These are phyloP conservation scores for Calocybe indica DNA, from an alignment of 768 basidiomycete species.

Conservation along the genomic window DNA sequence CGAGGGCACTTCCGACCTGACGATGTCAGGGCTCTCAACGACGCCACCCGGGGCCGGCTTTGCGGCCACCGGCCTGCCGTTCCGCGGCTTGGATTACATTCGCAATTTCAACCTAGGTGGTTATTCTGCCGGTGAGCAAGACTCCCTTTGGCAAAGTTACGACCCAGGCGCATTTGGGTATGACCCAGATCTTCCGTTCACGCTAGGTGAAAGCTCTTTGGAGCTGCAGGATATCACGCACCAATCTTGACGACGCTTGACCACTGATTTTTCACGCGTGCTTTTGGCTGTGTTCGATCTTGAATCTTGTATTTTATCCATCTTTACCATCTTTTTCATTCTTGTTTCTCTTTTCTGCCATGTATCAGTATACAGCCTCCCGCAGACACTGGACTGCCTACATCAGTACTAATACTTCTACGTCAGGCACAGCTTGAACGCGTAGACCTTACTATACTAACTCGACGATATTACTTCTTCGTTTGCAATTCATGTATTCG, in stretches of 20 bases:
- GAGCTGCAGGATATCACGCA: slow-evolving; percentile 30
- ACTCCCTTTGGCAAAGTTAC: slow-evolving; percentile 56
- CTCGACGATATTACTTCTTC: too few species aligned
- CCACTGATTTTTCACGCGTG: too few species aligned
- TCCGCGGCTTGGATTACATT: slow-evolving; percentile 79
- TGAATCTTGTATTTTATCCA: too few species aligned
- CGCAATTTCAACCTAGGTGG: slow-evolving; percentile 64
- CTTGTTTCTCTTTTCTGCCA: too few species aligned
- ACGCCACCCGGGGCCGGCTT: slow-evolving; percentile 62
- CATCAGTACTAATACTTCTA: too few species aligned
- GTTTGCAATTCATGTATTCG: too few species aligned
- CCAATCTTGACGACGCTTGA: slow-evolving; percentile 9
- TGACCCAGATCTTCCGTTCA: slow-evolving; percentile 76
- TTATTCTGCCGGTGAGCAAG: slow-evolving; percentile 41
- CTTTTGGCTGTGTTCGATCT: too few species aligned
- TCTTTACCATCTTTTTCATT: too few species aligned
- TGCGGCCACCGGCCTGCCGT: slow-evolving; percentile 70
- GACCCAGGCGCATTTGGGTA: slow-evolving; percentile 70
- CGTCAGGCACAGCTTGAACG: too few species aligned
- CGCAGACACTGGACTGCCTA: too few species aligned
- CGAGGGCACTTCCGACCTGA: slow-evolving; percentile 32
- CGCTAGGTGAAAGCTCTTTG: slow-evolving; percentile 36
- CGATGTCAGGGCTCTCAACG: slow-evolving; percentile 40
- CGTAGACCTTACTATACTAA: too few species aligned
- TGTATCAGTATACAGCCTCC: too few species aligned